Evolutionary conservation across 768 basidiomycete species (phyloP), one percentile per base, ranked within the genome.

Genomic region (Suillus subalutaceus): DNA sequence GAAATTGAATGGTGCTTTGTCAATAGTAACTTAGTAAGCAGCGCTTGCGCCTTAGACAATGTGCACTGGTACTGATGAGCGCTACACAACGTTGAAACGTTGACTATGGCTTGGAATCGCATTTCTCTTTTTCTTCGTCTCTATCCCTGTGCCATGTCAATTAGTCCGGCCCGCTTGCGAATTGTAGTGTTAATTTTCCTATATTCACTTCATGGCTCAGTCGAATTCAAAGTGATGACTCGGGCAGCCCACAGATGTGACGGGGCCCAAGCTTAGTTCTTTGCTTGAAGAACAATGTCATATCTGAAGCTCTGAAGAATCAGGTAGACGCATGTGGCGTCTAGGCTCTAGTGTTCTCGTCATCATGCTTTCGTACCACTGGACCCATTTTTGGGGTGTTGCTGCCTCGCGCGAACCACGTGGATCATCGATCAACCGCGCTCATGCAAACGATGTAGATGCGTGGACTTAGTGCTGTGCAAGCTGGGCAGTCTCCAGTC

Each of bases 391-490:
- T 59, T 9, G 2, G 6, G 2, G 4, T 20, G 16, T n/a, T 18
- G 58, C 40, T 41, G 63, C 74, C 77, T 75, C 77, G 30, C 67
- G 20, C 30, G 5, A 7, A n/a, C 69, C 72, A 72, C 76, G 72
- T 77, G 76, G 64, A 69, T 70, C 67, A 70, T n/a, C 64, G 64
- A 69, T 70, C 67, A 70, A 23, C 64, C 43, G 46, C 56, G 55
- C 65, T 62, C 58, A 57, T 57, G 63, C 43, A 67, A 72, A 70
- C 73, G 63, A 65, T 16, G 69, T 71, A 77, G 74, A 74, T 76
- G 77, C 76, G 77, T 77, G 75, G 59, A 30, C 64, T 62, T 61
- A 32, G 59, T 74, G 74, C 75, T 72, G 74, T 68, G 73, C 68
- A 65, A 20, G 37, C 53, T 46, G 63, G 40, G 7, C 7, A 41